Base-by-base conservation (phyloP, 2,329 filamentous ascomycete genomes). In the Chalara sp. region DNA sequence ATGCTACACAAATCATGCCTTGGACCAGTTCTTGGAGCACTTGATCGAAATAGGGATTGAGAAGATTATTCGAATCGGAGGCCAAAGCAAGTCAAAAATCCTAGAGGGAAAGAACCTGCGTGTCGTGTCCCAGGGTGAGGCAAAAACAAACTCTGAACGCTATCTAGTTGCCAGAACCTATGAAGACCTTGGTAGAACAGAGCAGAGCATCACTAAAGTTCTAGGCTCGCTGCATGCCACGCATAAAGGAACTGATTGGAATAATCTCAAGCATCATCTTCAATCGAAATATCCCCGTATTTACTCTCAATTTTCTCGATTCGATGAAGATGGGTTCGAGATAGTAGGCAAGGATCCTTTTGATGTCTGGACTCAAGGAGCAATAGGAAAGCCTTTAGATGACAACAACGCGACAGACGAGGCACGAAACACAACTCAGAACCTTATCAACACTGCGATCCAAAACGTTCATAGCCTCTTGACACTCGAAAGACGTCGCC, bases 41-140 rank as follows among this genome's bases (percentile, higher is more conserved):
- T 58, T 81, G 0, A 37, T 78, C 0, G 58, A 70, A 4, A 61
- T 60, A 13, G 69, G 68, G 3, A 58, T 76, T 7, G 55, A 58
- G 1, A 68, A 76, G 21, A 68, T 81, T 31, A 68, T 81, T 32
- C 75, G 78, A 1, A 70, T 82, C 21, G 78, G 61, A 1, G 51
- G 55, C 5, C 54, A 54, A 32, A 62, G 60, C 41, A 57, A 58
- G n/a, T 60, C 60, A 4, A 40, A 29, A 2, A 42, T 52, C 1
- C 40, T 61, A 3, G 54, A 57, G 30, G 56, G 53, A 1, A 61
- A 61, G 30, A 63, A 58, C 48, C 49, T 61, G 5, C 56, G 56
- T 3, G 28, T 57, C 7, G 47, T 60, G 5, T 55, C 61, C 8
- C 33, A 50, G 51, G 28, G 12, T 5, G 54, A 57, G 40, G 33